phyloP scores from a whole-genome alignment of 2,329 filamentous ascomycete species.

The Stemphylium beticola region DNA sequence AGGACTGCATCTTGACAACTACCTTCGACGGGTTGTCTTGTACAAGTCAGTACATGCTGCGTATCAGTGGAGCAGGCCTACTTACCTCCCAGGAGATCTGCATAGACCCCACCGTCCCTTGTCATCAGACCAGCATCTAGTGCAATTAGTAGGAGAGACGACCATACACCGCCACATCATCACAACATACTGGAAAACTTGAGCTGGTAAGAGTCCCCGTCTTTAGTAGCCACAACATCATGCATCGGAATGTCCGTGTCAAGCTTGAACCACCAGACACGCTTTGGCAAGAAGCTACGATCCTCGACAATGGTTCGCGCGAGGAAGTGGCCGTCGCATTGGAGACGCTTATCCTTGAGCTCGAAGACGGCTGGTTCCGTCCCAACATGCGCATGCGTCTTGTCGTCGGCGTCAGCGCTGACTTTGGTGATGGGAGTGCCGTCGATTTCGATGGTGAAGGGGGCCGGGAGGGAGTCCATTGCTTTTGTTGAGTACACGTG shows the following conservation, averaged over 20 bases:
- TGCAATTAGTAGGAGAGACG: not conserved
- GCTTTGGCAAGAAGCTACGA: slow-evolving; percentile 28
- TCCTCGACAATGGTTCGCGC: slow-evolving; percentile 23
- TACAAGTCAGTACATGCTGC: not conserved
- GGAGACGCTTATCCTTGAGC: slow-evolving; percentile 24
- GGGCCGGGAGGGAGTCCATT: slow-evolving; percentile 25
- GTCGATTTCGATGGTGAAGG: slow-evolving; percentile 30
- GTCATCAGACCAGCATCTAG: slow-evolving; percentile 19
- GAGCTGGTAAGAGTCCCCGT: slow-evolving; percentile 21
- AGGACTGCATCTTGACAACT: slow-evolving; percentile 12
- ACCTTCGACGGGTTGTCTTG: slow-evolving; percentile 1
- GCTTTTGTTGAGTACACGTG: slow-evolving; percentile 4
- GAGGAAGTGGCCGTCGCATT: slow-evolving; percentile 26
- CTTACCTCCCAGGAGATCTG: slow-evolving; percentile 21
- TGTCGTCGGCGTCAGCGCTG: slow-evolving; percentile 16
- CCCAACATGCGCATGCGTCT: slow-evolving; percentile 22
- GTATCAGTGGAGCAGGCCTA: not conserved
- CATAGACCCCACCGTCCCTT: slow-evolving; percentile 16
- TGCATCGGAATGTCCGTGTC: slow-evolving; percentile 16
- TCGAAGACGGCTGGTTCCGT: slow-evolving; percentile 28
- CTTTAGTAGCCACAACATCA: slow-evolving; percentile 24
- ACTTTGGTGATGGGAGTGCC: slow-evolving; percentile 27
- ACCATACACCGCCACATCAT: not conserved
- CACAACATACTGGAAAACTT: slow-evolving; percentile 24
- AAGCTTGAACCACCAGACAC: slow-evolving; percentile 30